Conservation (phyloP, 257 asterid species). For the Solanum gandarillasii region DNA sequence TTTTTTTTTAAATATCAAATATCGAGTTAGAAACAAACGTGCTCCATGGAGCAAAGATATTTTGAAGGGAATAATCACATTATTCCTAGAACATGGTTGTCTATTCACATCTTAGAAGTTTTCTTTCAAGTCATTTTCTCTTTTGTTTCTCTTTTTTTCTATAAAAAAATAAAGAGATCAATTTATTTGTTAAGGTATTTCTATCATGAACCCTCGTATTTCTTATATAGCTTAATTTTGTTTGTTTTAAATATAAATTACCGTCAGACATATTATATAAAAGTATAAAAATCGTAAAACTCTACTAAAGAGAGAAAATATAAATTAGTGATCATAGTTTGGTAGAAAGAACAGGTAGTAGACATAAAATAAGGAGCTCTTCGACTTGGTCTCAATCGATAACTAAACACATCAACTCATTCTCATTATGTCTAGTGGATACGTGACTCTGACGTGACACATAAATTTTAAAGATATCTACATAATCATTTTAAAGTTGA, state of each 20-base stretch:
- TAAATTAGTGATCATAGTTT: too few species aligned
- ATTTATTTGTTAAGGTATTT: neutral
- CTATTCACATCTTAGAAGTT: neutral
- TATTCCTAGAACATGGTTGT: neutral
- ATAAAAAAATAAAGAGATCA: neutral
- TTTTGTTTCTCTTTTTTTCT: neutral
- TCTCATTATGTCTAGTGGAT: fast-evolving
- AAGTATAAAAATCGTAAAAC: neutral
- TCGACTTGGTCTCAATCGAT: too few species aligned
- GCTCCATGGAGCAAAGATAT: neutral
- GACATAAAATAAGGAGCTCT: neutral
- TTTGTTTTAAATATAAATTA: too few species aligned
- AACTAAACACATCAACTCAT: fast-evolving
- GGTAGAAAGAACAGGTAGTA: neutral
- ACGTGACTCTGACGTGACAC: too few species aligned
- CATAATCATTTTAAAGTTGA: neutral
- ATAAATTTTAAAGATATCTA: too few species aligned
- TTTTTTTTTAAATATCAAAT: neutral
- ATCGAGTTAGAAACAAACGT: neutral
- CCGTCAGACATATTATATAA: too few species aligned
- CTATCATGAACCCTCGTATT: neutral
- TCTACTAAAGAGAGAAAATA: too few species aligned
- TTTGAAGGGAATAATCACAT: neutral
- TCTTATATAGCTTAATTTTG: neutral
- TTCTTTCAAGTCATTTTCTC: neutral